These are phyloP conservation scores for Yarrowia sp. DNA, from an alignment of 805 yeast genomes.

Conservation along the genomic window DNA sequence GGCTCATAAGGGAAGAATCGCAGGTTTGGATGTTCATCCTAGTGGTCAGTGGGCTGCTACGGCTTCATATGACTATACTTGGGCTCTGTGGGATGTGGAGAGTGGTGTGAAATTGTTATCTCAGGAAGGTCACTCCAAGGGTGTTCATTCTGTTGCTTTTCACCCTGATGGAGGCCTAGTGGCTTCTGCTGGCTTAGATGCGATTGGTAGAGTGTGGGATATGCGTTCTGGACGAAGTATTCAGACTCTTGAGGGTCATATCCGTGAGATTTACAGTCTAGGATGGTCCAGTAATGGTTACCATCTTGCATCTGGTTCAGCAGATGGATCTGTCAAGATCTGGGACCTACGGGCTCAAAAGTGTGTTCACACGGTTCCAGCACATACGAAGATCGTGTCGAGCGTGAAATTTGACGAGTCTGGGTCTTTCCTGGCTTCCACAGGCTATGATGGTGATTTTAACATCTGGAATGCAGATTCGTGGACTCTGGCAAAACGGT, in stretches of 20 bases:
- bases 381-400: constrained; percentile 72
- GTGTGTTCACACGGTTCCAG: constrained; percentile 53
- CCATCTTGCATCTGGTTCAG: constrained; percentile 78
- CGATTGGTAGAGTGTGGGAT: constrained; percentile 77
- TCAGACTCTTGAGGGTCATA: constrained; percentile 62
- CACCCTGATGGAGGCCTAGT: constrained; percentile 68
- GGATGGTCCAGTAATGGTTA: constrained; percentile 78
- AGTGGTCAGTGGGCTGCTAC: constrained; percentile 54
- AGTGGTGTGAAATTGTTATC: constrained; percentile 50
- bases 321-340: constrained; percentile 71
- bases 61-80: constrained; percentile 80
- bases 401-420: constrained; percentile 52
- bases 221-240: constrained; percentile 70
- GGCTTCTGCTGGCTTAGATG: constrained; percentile 78
- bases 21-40: constrained; percentile 66
- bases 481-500: constrained; percentile 50
- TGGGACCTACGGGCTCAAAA: constrained; percentile 77
- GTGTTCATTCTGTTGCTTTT: constrained; percentile 57
- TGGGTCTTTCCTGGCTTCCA: constrained; percentile 55
- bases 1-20: constrained; percentile 59
- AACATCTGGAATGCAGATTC: constrained; percentile 63
- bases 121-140: constrained; percentile 87
- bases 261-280: constrained; percentile 63
- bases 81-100: constrained; percentile 81
- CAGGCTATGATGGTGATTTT: constrained; percentile 70